Evolutionary conservation across 2,329 filamentous ascomycete genomes (phyloP), one percentile per base, ranked within the genome.

Genomic region (Aspergillus amoenus): DNA sequence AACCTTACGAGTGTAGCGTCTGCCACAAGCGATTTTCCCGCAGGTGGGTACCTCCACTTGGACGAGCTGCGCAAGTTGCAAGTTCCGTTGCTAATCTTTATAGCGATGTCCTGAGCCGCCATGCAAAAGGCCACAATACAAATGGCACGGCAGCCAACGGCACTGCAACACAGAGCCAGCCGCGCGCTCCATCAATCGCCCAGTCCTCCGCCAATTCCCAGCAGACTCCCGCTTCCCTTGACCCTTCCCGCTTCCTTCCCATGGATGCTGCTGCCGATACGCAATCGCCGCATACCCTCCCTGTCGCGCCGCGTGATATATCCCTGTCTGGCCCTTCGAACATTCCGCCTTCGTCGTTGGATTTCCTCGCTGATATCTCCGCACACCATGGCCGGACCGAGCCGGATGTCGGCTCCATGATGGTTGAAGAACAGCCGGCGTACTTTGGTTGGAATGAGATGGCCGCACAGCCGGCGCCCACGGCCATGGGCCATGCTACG

Each of bases 1-100:
- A 80, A 50, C 81, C 81, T 1, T 83, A 82, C 62, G 77, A 81
- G 64, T 83, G 81, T 63, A 76, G 73, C 58, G 76, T 80, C 51
- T 83, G 81, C 65, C 78, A 81, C 59, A 83, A 83, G 64, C 76
- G 79, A 56, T 83, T 82, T 64, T 82, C 80, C 18, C 72, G 81
- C 70, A 83, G 81, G 81, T 82, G 45, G 39, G 57, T 55, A 59
- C 11, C n/a, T 17, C 39, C 46, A 37, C 57, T 55, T 46, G 37
- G 0, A 53, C 52, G 9, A 15, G 18, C 27, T 52, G 21, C 37
- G 37, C 12, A 22, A 42, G 46, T 11, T 54, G 37, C 12, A 22
- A 42, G 46, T 8, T 54, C 13, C 61, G 61, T 64, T 43, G 66
- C 55, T 47, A 55, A 51, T 43, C 17, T 13, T 18, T 49, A 52